Base-by-base conservation (phyloP, 768 basidiomycete species). In the Boletus edulis region DNA sequence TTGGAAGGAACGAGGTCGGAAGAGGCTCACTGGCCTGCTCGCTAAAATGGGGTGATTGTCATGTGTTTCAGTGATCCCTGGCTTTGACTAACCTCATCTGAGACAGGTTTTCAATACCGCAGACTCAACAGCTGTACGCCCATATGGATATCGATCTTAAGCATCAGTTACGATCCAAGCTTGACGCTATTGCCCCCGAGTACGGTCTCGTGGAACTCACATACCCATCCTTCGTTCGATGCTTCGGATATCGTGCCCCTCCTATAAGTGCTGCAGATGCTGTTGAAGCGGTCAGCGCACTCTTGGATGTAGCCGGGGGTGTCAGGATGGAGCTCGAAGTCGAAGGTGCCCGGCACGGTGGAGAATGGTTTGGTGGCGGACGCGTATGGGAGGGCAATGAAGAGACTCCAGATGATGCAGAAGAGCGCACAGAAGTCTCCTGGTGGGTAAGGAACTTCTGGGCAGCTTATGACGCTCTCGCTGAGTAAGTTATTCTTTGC, bases 121-220 rank as follows among this genome's bases (percentile, higher is more conserved):
- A 99, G 70, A 95, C 94, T 15, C 94, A 97, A 62, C 95, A 99
- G 64, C 81, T 89, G 3, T 96, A 93, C 66, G 74, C 88, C 0
- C 94, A 98, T 67, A 99, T 99, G 97, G 94, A 97, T 68, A 89
- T 92, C 75, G 91, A 94, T 65, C 81, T 98, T 57, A 98, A 97
- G 72, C 80, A 82, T 45, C 77, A 81, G 15, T 78, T 99, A 13
- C 81, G 87, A 34, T 77, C 82, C 48, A 94, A 95, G 67, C 82
- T 99, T 5, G 87, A 92, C 50, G 82, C 86, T 42, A 88, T 97
- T 50, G 93, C 93, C 2, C 95, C 96, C 0, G 94, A 97, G 69
- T 96, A 98, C 63, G 95, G 94, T 20, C 85, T 99, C 9, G 80
- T 95, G 53, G 96, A 99, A 65, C 82, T 98, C 35, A 81, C 89